A percentile compares a stretch with the other conserved stretches of the same genome.
These are phyloP conservation scores for Thuja plicata DNA, from an alignment of 83 land plant genomes.

Conservation along the genomic window DNA sequence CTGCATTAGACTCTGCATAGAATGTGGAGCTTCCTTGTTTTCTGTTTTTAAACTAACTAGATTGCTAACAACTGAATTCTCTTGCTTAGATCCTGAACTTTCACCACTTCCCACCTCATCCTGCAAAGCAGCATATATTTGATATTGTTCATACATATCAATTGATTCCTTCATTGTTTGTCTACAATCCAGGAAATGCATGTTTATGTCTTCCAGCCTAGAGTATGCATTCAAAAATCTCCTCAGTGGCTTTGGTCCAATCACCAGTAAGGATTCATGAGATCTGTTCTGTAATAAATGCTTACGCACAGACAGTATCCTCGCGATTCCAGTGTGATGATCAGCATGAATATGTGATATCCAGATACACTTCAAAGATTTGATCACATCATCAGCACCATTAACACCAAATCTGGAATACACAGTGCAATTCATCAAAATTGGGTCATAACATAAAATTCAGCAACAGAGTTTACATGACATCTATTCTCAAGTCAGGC, in stretches of 20 bases:
- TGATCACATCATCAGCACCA: constrained; percentile 80
- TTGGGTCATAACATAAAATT: neutral
- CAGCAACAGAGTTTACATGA: neutral
- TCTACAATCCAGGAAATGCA: constrained; percentile 89
- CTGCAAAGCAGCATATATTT: constrained; percentile 7
- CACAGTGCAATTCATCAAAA: neutral
- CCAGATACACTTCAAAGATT: constrained; percentile 75
- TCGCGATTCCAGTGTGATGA: constrained; percentile 89
- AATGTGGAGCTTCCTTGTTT: neutral
- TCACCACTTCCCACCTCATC: constrained; percentile 5
- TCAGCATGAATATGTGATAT: constrained; percentile 99
- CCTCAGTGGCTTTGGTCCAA: constrained; percentile 87
- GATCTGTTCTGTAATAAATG: constrained; percentile 46
- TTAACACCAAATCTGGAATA: constrained; percentile 71
- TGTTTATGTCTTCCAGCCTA: constrained; percentile 78
- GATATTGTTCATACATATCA: constrained; percentile 29
- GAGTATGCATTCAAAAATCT: constrained; percentile 85
- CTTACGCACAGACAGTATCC: constrained; percentile 71
- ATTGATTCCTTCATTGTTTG: constrained; percentile 53
- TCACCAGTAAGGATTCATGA: constrained; percentile 75
- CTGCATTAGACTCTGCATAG: constrained; percentile 50
- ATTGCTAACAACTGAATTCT: constrained; percentile 15
- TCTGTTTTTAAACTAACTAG: constrained; percentile 2
- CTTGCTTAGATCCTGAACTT: constrained; percentile 17
- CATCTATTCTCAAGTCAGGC: neutral